A percentile compares a stretch with the other conserved stretches of the same genome.
These are phyloP conservation scores for Aspergillus thermomutatus DNA, from an alignment of 2,329 filamentous ascomycete genomes.

Conservation along the genomic window DNA sequence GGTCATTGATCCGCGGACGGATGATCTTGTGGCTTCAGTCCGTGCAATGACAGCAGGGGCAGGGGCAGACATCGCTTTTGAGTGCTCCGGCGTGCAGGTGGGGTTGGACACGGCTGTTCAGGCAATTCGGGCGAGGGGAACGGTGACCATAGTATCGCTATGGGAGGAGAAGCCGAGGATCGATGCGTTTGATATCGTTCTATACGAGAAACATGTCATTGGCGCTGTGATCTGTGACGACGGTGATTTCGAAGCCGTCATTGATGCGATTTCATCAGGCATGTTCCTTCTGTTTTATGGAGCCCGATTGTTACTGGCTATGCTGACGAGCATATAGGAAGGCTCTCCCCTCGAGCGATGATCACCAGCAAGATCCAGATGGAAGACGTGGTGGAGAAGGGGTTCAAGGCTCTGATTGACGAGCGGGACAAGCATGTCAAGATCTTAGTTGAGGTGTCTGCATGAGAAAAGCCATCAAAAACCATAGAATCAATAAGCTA, in stretches of 20 bases:
- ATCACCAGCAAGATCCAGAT: conserved; percentile 59
- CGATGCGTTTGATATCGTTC: conserved; percentile 52
- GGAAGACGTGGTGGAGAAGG: conserved; percentile 56
- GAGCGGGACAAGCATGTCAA: conserved; percentile 64
- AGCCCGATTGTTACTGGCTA: not conserved
- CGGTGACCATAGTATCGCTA: conserved; percentile 60
- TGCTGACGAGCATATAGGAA: conserved; percentile 36
- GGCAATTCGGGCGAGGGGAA: conserved; percentile 52
- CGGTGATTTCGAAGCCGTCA: conserved; percentile 58
- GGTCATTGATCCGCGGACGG: conserved; percentile 49
- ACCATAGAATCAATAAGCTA: not conserved
- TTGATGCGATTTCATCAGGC: conserved; percentile 45
- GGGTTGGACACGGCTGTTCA: conserved; percentile 46
- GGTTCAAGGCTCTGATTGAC: conserved; percentile 55
- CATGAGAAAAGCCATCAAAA: conserved; percentile 7
- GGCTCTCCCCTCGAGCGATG: conserved; percentile 55
- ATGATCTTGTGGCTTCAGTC: conserved; percentile 46
- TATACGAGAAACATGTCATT: conserved; percentile 52
- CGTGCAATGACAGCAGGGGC: conserved; percentile 45
- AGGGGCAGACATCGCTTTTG: conserved; percentile 58
- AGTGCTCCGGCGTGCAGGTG: conserved; percentile 59
- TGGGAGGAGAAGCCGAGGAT: conserved; percentile 58
- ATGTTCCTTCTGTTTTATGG: conserved; percentile 2
- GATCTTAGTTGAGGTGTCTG: conserved; percentile 49
- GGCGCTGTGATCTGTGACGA: conserved; percentile 48